Base-by-base conservation (phyloP, 1,139 yeast species). In the Saccharomyces hybrid region DNA sequence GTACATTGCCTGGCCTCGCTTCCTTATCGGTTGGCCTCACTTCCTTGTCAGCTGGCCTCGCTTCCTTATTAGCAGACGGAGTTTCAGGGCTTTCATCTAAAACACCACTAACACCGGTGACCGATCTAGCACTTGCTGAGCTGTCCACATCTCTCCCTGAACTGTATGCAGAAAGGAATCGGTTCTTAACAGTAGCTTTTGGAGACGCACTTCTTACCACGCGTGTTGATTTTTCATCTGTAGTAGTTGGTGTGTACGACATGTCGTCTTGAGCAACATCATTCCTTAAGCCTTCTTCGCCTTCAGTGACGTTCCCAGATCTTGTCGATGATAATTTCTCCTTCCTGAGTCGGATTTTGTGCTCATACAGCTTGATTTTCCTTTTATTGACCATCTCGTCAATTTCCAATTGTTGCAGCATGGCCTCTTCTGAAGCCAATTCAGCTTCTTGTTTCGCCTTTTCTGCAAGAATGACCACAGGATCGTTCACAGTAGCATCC, bases 361-460 rank as follows among this genome's bases (percentile, higher is more conserved):
- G 55, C 14, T 54, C 56, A 31, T 57, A 56, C 49, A 61, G 48
- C 48, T 57, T 59, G 38, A 60, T 54, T 51, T 59, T 57, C 27
- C 60, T 60, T 44, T 61, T 61, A 46, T 58, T 59, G 51, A 60
- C 53, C 52, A 61, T 44, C 41, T 59, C 59, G 47, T 60, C 63
- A 12, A 59, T 57, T 47, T 62, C 61, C 26, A 58, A 49, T 27
- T 60, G 61, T 44, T 57, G 58, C 49, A 62, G 27, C 19, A 63
- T 59, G 24, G 58, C 61, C 48, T 62, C 64, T 44, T 64, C 66
- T 11, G 62, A 51, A 2, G 65, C 60, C 14, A 59, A 49, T 14
- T 57, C 59, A n/a, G 64, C 62, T 48, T 57, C 56, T 48, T 59
- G 60, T 34, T 61, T 58, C 27, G 62, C 60, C 41, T 51, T 58